A percentile compares a stretch with the other conserved stretches of the same genome.
Evolutionary conservation across 768 basidiomycete genomes (phyloP).

Genomic region (Kwoniella newhampshirensis): DNA sequence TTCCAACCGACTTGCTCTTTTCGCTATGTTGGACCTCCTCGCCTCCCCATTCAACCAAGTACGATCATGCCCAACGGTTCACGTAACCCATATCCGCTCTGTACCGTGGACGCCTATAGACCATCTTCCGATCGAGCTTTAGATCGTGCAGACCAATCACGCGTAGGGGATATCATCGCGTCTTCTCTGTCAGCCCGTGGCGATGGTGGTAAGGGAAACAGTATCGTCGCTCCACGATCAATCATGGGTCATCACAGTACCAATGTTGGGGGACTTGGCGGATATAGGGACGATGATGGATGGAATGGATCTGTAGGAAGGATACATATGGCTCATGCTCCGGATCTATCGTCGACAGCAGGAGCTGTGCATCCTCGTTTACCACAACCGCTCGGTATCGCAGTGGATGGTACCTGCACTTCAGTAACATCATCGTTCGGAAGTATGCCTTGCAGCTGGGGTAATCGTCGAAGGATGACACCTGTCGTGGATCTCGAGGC

Average conservation of each 20-base stretch:
- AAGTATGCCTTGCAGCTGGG: conserved; percentile 11
- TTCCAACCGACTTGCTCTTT: too few relatives aligned
- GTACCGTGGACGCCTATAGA: too few relatives aligned
- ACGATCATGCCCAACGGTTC: too few relatives aligned
- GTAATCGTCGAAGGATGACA: conserved; percentile 32
- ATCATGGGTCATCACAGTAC: neutral
- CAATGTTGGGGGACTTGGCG: conserved; percentile 4
- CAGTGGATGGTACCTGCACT: conserved; percentile 11
- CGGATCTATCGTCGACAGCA: conserved; percentile 32
- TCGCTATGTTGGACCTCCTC: too few relatives aligned
- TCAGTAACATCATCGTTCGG: neutral
- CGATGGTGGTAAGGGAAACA: neutral
- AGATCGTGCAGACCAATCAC: too few relatives aligned
- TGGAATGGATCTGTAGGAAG: conserved; percentile 37
- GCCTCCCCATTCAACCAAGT: too few relatives aligned
- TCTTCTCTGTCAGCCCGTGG: neutral
- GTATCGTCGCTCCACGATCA: neutral
- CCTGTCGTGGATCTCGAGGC: too few relatives aligned
- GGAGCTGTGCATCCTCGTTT: conserved; percentile 14
- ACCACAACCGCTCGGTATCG: too few relatives aligned
- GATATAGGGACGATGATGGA: conserved; percentile 32
- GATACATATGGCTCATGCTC: conserved; percentile 26
- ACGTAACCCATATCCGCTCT: too few relatives aligned
- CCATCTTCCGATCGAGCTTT: too few relatives aligned
- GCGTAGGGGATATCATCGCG: too few relatives aligned